Evolutionary conservation across 371 early-diverging fungal species (phyloP).

Genomic region (Mucor circinelloides): DNA sequence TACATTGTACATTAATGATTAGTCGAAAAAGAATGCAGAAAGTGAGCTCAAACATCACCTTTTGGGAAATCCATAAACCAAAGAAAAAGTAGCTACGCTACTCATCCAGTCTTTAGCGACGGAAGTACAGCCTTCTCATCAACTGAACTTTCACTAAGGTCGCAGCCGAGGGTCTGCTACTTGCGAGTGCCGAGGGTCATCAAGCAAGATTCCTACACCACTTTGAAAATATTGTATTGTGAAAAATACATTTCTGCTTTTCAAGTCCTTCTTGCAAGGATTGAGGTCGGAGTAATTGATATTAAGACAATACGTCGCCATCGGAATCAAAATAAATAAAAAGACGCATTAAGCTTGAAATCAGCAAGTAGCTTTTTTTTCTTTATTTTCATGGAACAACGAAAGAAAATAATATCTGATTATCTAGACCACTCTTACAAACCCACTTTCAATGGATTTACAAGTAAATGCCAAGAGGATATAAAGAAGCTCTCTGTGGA

Average conservation of each 20-base stretch:
- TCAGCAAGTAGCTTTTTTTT: too few species aligned
- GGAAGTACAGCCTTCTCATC: conserved; percentile 10
- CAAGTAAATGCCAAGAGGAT: too few species aligned
- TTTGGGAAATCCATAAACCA: too few species aligned
- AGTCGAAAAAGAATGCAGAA: too few species aligned
- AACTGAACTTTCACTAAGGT: conserved; percentile 12
- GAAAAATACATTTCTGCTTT: neutral
- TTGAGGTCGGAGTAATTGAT: too few species aligned
- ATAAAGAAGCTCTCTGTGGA: too few species aligned
- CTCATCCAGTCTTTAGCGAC: conserved; percentile 12
- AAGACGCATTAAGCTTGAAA: conserved; percentile 1
- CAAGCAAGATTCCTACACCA: conserved; percentile 12
- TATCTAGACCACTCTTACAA: too few species aligned
- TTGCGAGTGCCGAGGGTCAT: conserved; percentile 11
- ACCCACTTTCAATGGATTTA: too few species aligned
- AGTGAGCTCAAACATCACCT: too few species aligned
- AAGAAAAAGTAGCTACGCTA: conserved; percentile 19
- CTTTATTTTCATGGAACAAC: too few species aligned
- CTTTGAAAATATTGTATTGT: conserved; percentile 4
- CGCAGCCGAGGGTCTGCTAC: conserved; percentile 16
- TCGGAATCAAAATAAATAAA: neutral
- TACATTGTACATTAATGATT: too few species aligned
- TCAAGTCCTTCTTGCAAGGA: neutral
- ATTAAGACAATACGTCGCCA: neutral
- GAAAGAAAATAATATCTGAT: too few species aligned